Base-by-base conservation (phyloP, 2,329 filamentous ascomycete genomes). In the Acephala macrosclerotiorum region DNA sequence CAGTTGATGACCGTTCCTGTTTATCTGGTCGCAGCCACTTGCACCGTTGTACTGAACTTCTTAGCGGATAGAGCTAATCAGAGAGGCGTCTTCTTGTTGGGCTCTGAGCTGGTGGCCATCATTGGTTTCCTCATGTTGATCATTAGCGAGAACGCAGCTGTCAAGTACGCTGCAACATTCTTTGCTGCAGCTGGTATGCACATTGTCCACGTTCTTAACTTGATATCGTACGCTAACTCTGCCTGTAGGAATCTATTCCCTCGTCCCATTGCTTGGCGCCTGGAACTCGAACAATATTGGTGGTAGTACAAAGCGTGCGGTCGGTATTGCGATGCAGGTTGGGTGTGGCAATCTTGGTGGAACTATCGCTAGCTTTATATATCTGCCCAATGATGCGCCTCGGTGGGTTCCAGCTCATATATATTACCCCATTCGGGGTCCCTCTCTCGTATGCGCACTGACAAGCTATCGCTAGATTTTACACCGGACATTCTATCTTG, bases 281-380 rank as follows among this genome's bases (percentile, higher is more conserved):
- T 97, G 94, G 94, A 84, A 90, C 26, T 88, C 89, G 59, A 97
- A 97, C 80, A 97, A 97, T 69, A 85, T 89, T 36, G 94, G 97
- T 78, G 91, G 94, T n/a, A 91, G 95, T 7, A 95, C 96, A 79
- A 97, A 97, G 82, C 87, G 94, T 45, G 94, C 93, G 42, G 90
- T 97, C 18, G 92, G 92, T 0, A 81, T 97, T 1, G 94, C 94
- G 0, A 89, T 97, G 71, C 91, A 97, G 62, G 95, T 97, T 67
- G 93, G 91, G 22, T 96, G 92, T 90, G 94, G 94, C 22, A 97
- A 97, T 75, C 82, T 97, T 53, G 96, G 96, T 74, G 94, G 94
- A 53, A 55, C 65, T 85, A 77, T 87, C 59, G 79, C 83, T 1
- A 78, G 80, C 4, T 85, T 83, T 67, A 79, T 85, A 16, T 87